Evolutionary conservation across 495 filamentous ascomycete genomes (phyloP), one percentile per base, ranked within the genome.

Genomic region (Daldinia concentrica): DNA sequence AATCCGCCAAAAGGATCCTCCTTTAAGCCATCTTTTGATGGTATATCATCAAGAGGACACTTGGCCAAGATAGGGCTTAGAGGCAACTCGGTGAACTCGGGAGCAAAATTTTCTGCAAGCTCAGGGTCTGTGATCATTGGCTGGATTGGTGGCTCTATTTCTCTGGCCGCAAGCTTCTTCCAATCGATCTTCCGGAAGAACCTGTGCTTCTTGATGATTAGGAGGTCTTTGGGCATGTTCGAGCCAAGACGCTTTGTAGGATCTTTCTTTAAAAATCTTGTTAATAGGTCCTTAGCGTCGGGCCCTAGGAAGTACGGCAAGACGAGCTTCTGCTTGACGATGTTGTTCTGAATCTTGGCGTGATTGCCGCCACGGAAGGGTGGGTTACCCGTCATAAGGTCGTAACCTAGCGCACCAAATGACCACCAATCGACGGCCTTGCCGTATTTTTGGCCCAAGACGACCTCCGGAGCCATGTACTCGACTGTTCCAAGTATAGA

Each of bases 401-500:
- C 95, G 78, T 89, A 95, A 51, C 92, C 93, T 37, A 99, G 83
- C 19, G 94, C 93, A 26, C 96, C 95, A 32, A 99, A 90, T 4
- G 94, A 96, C 95, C 95, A 99, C 94, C 94, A 99, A 83, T 99
- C 95, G 37, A 97, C 96, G 15, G 92, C 90, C 78, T 93, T 93
- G 77, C 93, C 94, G 79, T 99, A 99, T 71, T 88, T 88, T 67
- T 91, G 87, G 66, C 93, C 92, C 48, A 85, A 85, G 71, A 99
- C 89, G 39, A 99, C 91, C 82, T 99, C 95, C 4, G 95, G 95
- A 0, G 95, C 95, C 96, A 98, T 98, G 86, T 98, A 99, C 73
- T 98, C 95, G 70, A 97, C 88, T 2, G 95, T 99, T 65, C 95
- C 95, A 12, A 97, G 90, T 69, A 93, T 86, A 41, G 93, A 96